phyloP scores from a whole-genome alignment of 495 filamentous ascomycete genomes.

The Tuber brumale region DNA sequence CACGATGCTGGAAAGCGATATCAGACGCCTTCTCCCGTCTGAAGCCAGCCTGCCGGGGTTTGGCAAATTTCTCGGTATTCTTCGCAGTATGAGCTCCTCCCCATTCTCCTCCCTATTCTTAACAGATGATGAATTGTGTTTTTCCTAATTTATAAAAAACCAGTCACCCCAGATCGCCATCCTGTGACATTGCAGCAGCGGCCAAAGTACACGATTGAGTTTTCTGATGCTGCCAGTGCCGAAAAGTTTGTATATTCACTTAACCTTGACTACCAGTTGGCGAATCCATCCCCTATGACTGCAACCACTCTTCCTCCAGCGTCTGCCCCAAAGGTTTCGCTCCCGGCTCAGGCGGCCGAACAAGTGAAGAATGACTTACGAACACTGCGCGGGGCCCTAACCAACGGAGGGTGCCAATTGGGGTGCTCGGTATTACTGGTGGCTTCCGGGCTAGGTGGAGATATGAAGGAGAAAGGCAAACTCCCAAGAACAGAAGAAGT shows the following conservation, averaged over 20 bases:
- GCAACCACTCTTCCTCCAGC: constrained; percentile 26
- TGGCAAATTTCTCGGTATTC: constrained; percentile 27
- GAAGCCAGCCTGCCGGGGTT: constrained; percentile 37
- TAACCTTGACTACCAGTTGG: constrained; percentile 2
- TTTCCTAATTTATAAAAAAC: constrained; percentile 3
- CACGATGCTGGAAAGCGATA: constrained; percentile 36
- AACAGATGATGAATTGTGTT: neutral
- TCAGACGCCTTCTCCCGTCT: constrained; percentile 28
- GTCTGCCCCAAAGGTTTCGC: constrained; percentile 23
- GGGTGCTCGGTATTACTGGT: constrained; percentile 31
- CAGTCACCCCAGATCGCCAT: constrained; percentile 4
- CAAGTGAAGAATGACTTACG: constrained; percentile 16
- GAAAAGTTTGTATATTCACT: constrained; percentile 2
- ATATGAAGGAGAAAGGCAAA: constrained; percentile 28
- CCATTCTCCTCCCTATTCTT: constrained; percentile 3
- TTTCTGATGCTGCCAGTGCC: constrained; percentile 3
- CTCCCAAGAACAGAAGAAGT: constrained; percentile 37
- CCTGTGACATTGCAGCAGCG: neutral
- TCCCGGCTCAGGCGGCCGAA: constrained; percentile 8
- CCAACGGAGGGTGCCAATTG: constrained; percentile 7
- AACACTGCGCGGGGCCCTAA: constrained; percentile 9
- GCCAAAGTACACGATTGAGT: neutral
- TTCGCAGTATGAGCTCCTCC: constrained; percentile 21
- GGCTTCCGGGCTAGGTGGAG: constrained; percentile 25
- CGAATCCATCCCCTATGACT: neutral